Conservation (phyloP, 1,139 yeast species). For the Kurtzmaniella quercitrusa region DNA sequence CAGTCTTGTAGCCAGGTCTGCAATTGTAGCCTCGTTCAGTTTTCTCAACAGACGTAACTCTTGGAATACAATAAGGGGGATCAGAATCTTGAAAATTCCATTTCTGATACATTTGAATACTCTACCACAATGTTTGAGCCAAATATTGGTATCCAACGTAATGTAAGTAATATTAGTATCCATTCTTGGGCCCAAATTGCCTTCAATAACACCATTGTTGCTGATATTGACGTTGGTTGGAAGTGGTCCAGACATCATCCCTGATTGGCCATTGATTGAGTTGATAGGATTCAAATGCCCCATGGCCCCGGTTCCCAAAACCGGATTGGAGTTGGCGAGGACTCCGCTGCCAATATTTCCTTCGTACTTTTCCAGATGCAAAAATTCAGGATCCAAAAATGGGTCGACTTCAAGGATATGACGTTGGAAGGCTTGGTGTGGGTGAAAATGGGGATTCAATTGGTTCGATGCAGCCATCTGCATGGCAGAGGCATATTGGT, state of each 20-base stretch:
- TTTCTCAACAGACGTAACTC: conserved; percentile 71
- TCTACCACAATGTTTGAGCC: conserved; percentile 79
- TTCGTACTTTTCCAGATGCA: not conserved
- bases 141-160: conserved; percentile 72
- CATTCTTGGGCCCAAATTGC: conserved; percentile 47
- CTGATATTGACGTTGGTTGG: not conserved
- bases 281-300: not conserved
- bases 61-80: conserved; percentile 75
- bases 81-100: conserved; percentile 51
- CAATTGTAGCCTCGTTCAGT: conserved; percentile 68
- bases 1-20: conserved; percentile 79
- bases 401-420: conserved; percentile 7
- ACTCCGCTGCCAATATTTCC: not conserved
- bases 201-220: conserved; percentile 19
- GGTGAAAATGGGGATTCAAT: conserved; percentile 16
- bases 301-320: not conserved
- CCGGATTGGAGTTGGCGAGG: not conserved
- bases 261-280: not conserved
- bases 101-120: conserved; percentile 65
- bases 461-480: conserved; percentile 4
- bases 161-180: conserved; percentile 55
- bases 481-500: not conserved
- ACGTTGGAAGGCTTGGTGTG: conserved; percentile 13
- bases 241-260: not conserved
- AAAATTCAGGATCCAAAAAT: conserved; percentile 1